Conservation (phyloP, 2,329 filamentous ascomycete species). For the Aspergillus arachidicola region DNA sequence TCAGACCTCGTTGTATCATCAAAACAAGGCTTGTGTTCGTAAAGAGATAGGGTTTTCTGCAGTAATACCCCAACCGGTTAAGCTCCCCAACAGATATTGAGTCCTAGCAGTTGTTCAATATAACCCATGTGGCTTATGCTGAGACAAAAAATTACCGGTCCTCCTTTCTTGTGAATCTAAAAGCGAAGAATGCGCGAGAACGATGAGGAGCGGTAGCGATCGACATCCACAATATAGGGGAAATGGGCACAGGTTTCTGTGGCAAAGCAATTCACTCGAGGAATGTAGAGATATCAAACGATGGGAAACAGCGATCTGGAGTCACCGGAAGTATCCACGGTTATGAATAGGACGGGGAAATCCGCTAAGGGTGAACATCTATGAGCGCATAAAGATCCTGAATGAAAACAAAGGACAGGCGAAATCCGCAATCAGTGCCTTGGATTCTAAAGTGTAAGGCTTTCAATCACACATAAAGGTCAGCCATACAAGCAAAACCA, state of each 20-base stretch:
- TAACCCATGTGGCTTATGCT: neutral
- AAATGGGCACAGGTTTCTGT: neutral
- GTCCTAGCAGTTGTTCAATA: neutral
- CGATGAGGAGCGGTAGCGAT: neutral
- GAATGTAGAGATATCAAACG: neutral
- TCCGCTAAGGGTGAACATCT: neutral
- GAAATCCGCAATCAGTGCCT: neutral
- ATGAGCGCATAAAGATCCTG: neutral
- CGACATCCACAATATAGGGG: neutral
- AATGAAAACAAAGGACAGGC: neutral
- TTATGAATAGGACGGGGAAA: neutral
- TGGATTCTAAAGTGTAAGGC: neutral
- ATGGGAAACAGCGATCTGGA: neutral
- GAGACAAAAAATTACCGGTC: neutral
- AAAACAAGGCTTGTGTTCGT: slow-evolving; percentile 4
- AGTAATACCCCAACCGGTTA: neutral
- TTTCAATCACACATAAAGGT: neutral
- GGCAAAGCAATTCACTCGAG: neutral
- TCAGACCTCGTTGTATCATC: slow-evolving; percentile 14
- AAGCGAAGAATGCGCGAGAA: neutral
- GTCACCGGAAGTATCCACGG: neutral
- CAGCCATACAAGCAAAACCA: neutral
- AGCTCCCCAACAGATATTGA: slow-evolving; percentile 2
- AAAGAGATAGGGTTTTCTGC: neutral
- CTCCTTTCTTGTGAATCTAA: neutral